Conservation (phyloP, 352 stramenopile genomes). For the Plasmopara halstedii region DNA sequence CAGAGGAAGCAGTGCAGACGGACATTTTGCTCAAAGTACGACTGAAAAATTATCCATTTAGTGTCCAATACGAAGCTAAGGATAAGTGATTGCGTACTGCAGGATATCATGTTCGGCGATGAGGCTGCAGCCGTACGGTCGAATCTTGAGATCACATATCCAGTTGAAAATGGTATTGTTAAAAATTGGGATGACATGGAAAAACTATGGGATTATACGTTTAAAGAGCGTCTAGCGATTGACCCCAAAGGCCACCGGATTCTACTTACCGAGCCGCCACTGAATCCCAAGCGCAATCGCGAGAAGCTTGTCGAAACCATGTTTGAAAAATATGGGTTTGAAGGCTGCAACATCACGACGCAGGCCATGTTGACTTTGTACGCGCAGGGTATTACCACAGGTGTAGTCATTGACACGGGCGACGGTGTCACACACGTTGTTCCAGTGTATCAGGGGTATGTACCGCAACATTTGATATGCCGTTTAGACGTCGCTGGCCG, state of each 20-base stretch:
- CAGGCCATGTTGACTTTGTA: conserved; percentile 93
- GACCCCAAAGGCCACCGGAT: conserved; percentile 76
- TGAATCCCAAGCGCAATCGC: conserved; percentile 90
- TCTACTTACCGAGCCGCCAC: conserved; percentile 87
- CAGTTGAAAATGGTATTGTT: conserved; percentile 94
- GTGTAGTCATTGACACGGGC: conserved; percentile 89
- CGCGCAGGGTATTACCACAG: conserved; percentile 84
- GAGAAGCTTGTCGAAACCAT: conserved; percentile 89
- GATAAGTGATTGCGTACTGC: neutral
- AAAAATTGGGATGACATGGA: conserved; percentile 98
- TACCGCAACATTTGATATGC: conserved; percentile 86
- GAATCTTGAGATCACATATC: conserved; percentile 85
- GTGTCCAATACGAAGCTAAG: conserved; percentile 1
- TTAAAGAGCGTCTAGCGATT: conserved; percentile 85
- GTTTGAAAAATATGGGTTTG: conserved; percentile 92
- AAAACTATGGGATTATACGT: conserved; percentile 96
- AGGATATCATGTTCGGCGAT: conserved; percentile 95
- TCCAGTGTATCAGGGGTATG: conserved; percentile 87
- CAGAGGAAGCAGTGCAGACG: conserved; percentile 85
- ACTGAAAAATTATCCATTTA: neutral
- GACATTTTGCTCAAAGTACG: conserved; percentile 80
- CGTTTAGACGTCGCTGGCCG: conserved; percentile 88
- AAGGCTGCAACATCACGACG: conserved; percentile 85
- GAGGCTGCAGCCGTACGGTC: conserved; percentile 84
- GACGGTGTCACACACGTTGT: conserved; percentile 93